A percentile compares a stretch with the other conserved stretches of the same genome.
These are phyloP conservation scores for Diaporthe vaccinii DNA, from an alignment of 2,329 filamentous ascomycete species.

Conservation along the genomic window DNA sequence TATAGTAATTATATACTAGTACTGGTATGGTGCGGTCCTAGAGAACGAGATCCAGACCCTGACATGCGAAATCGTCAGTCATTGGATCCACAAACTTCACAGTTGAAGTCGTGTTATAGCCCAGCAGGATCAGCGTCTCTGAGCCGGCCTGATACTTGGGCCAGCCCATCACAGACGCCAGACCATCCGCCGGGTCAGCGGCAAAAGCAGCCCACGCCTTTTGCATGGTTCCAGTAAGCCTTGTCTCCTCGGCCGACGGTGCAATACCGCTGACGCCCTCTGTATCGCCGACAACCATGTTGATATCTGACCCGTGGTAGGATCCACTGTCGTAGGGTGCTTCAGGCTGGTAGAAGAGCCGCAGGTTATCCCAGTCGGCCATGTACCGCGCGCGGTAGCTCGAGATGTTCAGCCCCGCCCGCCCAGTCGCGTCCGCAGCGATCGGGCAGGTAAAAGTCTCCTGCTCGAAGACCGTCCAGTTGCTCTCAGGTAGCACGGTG, in stretches of 20 bases:
- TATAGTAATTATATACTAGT: too few species aligned
- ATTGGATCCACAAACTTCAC: background rate
- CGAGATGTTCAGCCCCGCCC: background rate
- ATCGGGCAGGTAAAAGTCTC: conserved; percentile 25
- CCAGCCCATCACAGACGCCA: conserved; percentile 19
- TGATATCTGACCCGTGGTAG: conserved; percentile 22
- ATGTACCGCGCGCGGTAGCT: conserved; percentile 31
- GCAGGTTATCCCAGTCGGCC: conserved; percentile 27
- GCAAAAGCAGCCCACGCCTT: conserved; percentile 36
- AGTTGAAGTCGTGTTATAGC: conserved; percentile 7
- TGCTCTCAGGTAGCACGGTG: background rate
- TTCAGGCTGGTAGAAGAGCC: conserved; percentile 10
- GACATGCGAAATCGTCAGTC: background rate
- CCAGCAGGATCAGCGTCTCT: conserved; percentile 17
- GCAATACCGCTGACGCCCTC: conserved; percentile 14
- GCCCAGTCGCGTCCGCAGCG: conserved; percentile 3
- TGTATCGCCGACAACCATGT: conserved; percentile 9
- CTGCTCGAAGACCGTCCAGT: conserved; percentile 8
- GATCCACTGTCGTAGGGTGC: conserved; percentile 1
- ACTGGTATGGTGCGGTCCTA: background rate
- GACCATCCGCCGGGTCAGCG: conserved; percentile 11
- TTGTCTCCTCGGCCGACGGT: background rate
- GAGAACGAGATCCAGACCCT: too few species aligned
- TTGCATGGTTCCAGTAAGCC: conserved; percentile 9
- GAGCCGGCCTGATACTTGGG: conserved; percentile 18